These are phyloP conservation scores for Spergularia marina DNA, from an alignment of 148 eudicot genomes.

Conservation along the genomic window DNA sequence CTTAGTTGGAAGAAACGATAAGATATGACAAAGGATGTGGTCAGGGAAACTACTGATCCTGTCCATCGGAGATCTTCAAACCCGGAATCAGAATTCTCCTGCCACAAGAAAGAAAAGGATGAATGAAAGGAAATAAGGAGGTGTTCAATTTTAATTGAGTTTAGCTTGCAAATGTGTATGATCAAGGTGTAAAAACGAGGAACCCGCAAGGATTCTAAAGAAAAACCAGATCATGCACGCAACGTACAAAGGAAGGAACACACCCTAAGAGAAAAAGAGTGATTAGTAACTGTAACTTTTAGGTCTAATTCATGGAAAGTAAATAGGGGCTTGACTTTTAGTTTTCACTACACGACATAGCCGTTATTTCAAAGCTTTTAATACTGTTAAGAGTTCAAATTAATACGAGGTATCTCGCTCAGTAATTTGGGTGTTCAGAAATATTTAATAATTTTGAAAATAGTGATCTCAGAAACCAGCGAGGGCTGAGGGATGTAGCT, in stretches of 20 bases:
- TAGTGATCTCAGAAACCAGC: not conserved
- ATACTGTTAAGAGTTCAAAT: constrained; percentile 6
- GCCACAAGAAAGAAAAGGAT: constrained; percentile 3
- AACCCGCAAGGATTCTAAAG: not conserved
- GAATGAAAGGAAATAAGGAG: not conserved
- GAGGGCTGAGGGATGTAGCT: not conserved
- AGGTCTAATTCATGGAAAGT: not conserved
- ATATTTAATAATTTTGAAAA: not conserved
- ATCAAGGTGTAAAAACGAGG: not conserved
- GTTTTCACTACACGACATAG: constrained; percentile 10
- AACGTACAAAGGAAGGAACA: not conserved
- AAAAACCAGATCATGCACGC: not conserved
- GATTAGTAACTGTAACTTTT: constrained; percentile 7
- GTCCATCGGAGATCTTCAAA: constrained; percentile 16
- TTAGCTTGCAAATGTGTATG: not conserved
- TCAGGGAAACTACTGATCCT: constrained; percentile 27
- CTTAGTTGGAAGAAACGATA: constrained; percentile 28
- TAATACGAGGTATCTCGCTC: not conserved
- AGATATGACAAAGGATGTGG: constrained; percentile 23
- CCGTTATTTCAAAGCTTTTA: not conserved
- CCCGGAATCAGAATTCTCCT: constrained; percentile 5
- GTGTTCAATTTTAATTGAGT: not conserved
- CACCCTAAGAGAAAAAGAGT: not conserved
- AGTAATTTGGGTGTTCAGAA: not conserved
- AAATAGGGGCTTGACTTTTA: not conserved